These are phyloP conservation scores for Yamadazyma laniorum DNA, from an alignment of 805 yeast genomes.

Conservation along the genomic window DNA sequence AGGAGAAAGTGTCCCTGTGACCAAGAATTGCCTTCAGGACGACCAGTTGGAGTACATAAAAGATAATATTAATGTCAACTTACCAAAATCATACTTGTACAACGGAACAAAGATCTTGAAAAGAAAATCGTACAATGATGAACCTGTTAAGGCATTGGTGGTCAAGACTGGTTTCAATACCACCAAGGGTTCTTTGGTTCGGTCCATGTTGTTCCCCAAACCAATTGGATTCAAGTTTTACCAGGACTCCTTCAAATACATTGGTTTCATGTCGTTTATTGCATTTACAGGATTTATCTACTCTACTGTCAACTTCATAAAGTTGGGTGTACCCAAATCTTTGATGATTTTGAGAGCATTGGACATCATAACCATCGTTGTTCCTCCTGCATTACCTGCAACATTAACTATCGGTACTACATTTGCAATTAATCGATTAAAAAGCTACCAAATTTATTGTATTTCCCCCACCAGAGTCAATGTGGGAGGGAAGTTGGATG, in stretches of 20 bases:
- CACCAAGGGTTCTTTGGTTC: slow-evolving; percentile 87
- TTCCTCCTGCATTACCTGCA: slow-evolving; percentile 98
- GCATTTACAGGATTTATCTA: slow-evolving; percentile 82
- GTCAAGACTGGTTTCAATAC: slow-evolving; percentile 91
- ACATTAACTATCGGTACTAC: slow-evolving; percentile 95
- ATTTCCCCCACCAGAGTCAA: slow-evolving; percentile 93
- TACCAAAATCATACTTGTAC: slow-evolving; percentile 75
- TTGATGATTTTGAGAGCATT: slow-evolving; percentile 83
- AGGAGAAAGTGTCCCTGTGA: slow-evolving; percentile 96
- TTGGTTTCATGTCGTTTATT: slow-evolving; percentile 87
- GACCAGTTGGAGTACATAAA: slow-evolving; percentile 59
- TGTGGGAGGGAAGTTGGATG: slow-evolving; percentile 92
- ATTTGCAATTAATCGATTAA: slow-evolving; percentile 78
- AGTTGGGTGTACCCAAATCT: slow-evolving; percentile 65
- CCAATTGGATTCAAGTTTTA: slow-evolving; percentile 93
- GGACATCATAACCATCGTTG: slow-evolving; percentile 93
- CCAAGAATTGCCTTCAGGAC: slow-evolving; percentile 66
- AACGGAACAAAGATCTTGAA: slow-evolving; percentile 88
- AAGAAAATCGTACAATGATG: slow-evolving; percentile 69
- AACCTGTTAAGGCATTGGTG: slow-evolving; percentile 83
- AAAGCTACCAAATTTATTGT: slow-evolving; percentile 67
- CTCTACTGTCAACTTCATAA: slow-evolving; percentile 79
- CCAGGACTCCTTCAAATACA: slow-evolving; percentile 90
- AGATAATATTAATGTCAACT: slow-evolving; percentile 60
- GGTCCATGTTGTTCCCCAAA: slow-evolving; percentile 96